phyloP scores from a whole-genome alignment of 2,329 filamentous ascomycete genomes.

The Celoporthe dispersa region DNA sequence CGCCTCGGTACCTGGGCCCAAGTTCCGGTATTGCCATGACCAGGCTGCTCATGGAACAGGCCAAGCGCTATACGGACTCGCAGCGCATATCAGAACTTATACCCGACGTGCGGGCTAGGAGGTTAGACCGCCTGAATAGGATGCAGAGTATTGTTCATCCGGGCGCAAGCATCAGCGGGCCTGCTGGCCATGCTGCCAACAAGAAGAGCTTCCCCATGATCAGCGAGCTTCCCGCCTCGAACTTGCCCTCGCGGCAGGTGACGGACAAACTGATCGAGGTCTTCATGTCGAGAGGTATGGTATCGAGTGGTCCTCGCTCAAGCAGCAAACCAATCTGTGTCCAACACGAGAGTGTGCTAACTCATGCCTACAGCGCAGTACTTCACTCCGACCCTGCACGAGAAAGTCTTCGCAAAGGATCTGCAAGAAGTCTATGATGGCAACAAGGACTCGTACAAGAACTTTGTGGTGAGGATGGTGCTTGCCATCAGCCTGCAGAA shows the following conservation, averaged over 20 bases:
- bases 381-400: slow-evolving; percentile 85
- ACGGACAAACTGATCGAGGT: slow-evolving; percentile 81
- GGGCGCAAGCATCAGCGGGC: slow-evolving; percentile 50
- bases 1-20: slow-evolving; percentile 84
- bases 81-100: slow-evolving; percentile 92
- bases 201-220: slow-evolving; percentile 92
- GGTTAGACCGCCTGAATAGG: slow-evolving; percentile 58
- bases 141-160: slow-evolving; percentile 66
- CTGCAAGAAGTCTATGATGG: slow-evolving; percentile 81
- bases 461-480: slow-evolving; percentile 88
- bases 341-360: slow-evolving; percentile 32
- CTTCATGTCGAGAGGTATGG: slow-evolving; percentile 80
- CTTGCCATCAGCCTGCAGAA: slow-evolving; percentile 95
- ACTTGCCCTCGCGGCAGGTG: slow-evolving; percentile 73
- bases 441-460: slow-evolving; percentile 77
- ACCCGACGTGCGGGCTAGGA: slow-evolving; percentile 69
- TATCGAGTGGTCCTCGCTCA: background rate
- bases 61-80: slow-evolving; percentile 89
- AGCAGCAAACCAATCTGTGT: slow-evolving; percentile 21
- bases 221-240: slow-evolving; percentile 79
- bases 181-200: slow-evolving; percentile 58
- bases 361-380: slow-evolving; percentile 68
- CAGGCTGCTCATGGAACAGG: slow-evolving; percentile 92
- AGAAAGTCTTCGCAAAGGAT: slow-evolving; percentile 75
- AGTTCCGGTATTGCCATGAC: slow-evolving; percentile 97